Base-by-base conservation (phyloP, 371 early-diverging fungal species). In the Saksenaea oblongispora region DNA sequence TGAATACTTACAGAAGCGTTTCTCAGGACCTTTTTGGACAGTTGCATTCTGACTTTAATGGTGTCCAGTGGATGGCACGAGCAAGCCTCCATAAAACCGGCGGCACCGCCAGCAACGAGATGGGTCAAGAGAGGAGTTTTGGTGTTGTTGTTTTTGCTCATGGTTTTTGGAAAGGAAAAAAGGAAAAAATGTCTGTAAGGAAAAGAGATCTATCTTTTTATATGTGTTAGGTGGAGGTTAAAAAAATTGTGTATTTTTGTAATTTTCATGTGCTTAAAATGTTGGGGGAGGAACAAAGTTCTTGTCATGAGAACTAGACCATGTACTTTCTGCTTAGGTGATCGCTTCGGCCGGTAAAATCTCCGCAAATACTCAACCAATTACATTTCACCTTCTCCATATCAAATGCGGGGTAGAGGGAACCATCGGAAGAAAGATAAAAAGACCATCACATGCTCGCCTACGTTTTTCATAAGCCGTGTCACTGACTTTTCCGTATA, bases 11-110 rank as follows among this genome's bases (percentile, higher is more conserved):
- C 83, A 60, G 69, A 62, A 39, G 79, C 78, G 31, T 58, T 73
- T 67, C 72, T 60, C 27, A 67, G 65, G 28, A 67, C 76, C 51
- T 74, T 86, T 66, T 86, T 85, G 26, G 87, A 85, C 24, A 94
- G 81, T 77, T 94, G 94, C 93, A 94, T 93, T 78, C 94, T 90
- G 64, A 94, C 94, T 86, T 98, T 98, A 82, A 98, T 95, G 24
- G 98, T 98, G 79, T 98, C 98, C 36, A 98, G 83, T n/a, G 98
- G 98, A 71, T 98, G 98, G 74, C 97, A 98, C 63, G 86, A 85
- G 67, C 92, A 83, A 24, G 98, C 93, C 76, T 98, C 98, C 82
- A 91, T 91, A 64, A 93, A 88, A 35, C 98, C 98, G 3, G 98
- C 98, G 10, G 92, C 75, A 61, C 97, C 98, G 69, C 98, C 98